These are phyloP conservation scores for Arxiozyma heterogenica DNA, from an alignment of 1,139 yeast species.

Conservation along the genomic window DNA sequence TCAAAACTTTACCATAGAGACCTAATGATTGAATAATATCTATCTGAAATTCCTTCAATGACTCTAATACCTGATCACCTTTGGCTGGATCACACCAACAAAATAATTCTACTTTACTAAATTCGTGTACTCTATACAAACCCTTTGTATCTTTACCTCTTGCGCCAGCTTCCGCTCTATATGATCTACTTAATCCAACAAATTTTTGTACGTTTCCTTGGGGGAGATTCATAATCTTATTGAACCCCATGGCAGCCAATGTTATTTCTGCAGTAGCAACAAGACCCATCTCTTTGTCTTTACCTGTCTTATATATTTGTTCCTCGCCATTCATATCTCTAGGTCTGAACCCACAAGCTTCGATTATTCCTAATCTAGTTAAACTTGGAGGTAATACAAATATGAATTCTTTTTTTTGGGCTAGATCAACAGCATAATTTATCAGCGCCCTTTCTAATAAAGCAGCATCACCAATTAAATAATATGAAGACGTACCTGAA, in stretches of 20 bases:
- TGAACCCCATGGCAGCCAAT: constrained; percentile 62
- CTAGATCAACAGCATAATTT: constrained; percentile 53
- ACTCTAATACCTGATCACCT: constrained; percentile 48
- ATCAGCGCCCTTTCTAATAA: constrained; percentile 81
- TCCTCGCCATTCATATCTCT: constrained; percentile 81
- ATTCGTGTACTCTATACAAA: constrained; percentile 89
- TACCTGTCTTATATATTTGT: constrained; percentile 62
- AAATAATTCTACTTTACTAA: constrained; percentile 91
- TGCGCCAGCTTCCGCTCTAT: constrained; percentile 96
- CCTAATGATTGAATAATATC: constrained; percentile 60
- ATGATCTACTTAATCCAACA: constrained; percentile 82
- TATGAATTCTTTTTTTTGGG: constrained; percentile 51
- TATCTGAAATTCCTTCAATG: constrained; percentile 55
- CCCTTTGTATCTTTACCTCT: constrained; percentile 91
- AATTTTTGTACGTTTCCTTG: constrained; percentile 35
- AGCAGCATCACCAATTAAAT: constrained; percentile 78
- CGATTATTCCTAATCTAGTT: constrained; percentile 65
- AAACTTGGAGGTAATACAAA: constrained; percentile 80
- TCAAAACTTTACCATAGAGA: constrained; percentile 66
- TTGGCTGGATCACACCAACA: constrained; percentile 52
- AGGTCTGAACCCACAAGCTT: constrained; percentile 94
- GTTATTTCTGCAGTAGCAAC: constrained; percentile 97
- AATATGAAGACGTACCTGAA: constrained; percentile 87
- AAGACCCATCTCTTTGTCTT: constrained; percentile 45
- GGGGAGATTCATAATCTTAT: constrained; percentile 33